Conservation (phyloP, 441 rosid species). For the Erysimum cheiri region DNA sequence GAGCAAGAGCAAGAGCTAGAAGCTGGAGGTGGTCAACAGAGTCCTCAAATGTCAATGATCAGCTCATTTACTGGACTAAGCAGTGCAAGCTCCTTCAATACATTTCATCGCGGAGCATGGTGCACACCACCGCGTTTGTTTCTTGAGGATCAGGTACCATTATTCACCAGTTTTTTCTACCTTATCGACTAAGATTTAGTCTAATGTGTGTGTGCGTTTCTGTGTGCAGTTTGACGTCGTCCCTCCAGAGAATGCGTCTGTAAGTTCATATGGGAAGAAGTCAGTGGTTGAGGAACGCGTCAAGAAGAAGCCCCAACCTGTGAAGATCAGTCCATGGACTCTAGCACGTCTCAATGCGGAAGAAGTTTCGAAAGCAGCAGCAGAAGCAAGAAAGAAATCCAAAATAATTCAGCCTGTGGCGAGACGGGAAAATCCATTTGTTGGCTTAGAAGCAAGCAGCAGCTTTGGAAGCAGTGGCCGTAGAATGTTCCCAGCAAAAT, state of each 20-base stretch:
- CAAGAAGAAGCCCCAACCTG: slow-evolving; percentile 77
- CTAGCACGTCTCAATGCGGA: slow-evolving; percentile 93
- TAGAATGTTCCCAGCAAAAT: slow-evolving; percentile 70
- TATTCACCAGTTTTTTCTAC: background rate
- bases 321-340: slow-evolving; percentile 96
- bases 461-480: slow-evolving; percentile 85
- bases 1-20: slow-evolving; percentile 97
- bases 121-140: slow-evolving; percentile 97
- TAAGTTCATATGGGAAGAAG: slow-evolving; percentile 89
- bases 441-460: slow-evolving; percentile 67
- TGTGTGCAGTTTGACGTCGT: slow-evolving; percentile 89
- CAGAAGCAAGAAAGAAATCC: slow-evolving; percentile 94
- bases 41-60: slow-evolving; percentile 94
- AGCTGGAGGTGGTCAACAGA: slow-evolving; percentile 84
- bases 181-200: background rate
- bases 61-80: slow-evolving; percentile 97
- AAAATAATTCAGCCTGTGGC: slow-evolving; percentile 83
- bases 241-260: slow-evolving; percentile 92
- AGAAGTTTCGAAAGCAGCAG: slow-evolving; percentile 94
- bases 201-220: slow-evolving; percentile 29
- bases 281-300: slow-evolving; percentile 61
- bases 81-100: slow-evolving; percentile 94
- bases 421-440: slow-evolving; percentile 61
- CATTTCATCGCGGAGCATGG: slow-evolving; percentile 96
- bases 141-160: slow-evolving; percentile 88